Percentiles rank a stretch among this genome's conserved stretches.
phyloP scores from a whole-genome alignment of 2,329 filamentous ascomycete genomes.

The Tolypocladium pustulatum region DNA sequence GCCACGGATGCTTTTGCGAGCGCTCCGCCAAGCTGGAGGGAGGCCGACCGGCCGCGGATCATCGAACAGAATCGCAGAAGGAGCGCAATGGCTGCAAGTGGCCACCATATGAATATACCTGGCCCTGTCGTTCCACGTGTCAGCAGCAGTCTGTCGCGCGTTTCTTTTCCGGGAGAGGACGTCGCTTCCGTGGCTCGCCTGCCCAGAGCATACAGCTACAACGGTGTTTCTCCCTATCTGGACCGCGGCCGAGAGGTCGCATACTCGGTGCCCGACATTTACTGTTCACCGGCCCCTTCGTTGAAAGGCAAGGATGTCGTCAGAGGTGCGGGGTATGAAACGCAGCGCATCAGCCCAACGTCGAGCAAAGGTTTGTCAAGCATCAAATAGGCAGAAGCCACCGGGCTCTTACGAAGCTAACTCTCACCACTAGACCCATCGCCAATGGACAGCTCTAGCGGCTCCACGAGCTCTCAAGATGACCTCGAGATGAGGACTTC shows the following conservation, averaged over 20 bases:
- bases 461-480: conserved; percentile 27
- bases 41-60: conserved; percentile 34
- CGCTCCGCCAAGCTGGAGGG: conserved; percentile 40
- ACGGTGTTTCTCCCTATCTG: conserved; percentile 21
- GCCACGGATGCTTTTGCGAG: conserved; percentile 45
- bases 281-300: conserved; percentile 14
- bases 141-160: conserved; percentile 34
- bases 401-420: neutral
- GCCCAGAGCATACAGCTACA: conserved; percentile 33
- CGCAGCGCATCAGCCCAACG: conserved; percentile 22
- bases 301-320: conserved; percentile 33
- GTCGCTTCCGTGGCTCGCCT: conserved; percentile 26
- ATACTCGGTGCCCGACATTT: conserved; percentile 16
- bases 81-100: conserved; percentile 34
- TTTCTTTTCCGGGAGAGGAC: conserved; percentile 33
- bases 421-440: conserved; percentile 3
- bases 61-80: conserved; percentile 39
- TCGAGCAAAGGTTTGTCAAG: conserved; percentile 25
- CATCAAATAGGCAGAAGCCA: neutral
- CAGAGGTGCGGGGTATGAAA: conserved; percentile 18
- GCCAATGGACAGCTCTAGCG: conserved; percentile 21
- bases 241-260: conserved; percentile 16
- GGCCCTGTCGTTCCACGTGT: conserved; percentile 30
- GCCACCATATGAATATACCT: conserved; percentile 26
- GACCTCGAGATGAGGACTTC: conserved; percentile 27